Conservation (phyloP, 2,329 filamentous ascomycete species). For the Hirsutella minnesotensis region DNA sequence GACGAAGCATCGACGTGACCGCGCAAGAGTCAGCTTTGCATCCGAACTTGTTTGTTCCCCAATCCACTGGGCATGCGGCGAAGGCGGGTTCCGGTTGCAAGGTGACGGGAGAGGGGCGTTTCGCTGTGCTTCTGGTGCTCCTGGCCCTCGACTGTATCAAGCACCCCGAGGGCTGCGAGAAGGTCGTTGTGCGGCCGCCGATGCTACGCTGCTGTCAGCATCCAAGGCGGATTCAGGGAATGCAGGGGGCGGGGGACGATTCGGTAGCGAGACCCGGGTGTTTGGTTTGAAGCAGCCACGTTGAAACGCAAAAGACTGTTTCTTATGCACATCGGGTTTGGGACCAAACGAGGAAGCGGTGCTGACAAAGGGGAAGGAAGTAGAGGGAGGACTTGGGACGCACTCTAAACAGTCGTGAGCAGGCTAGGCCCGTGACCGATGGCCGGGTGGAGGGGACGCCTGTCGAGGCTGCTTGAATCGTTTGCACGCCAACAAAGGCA, state of each 20-base stretch:
- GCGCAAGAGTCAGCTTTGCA: slow-evolving; percentile 10
- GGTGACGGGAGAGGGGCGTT: slow-evolving; percentile 1
- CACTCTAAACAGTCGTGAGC: too few relatives aligned
- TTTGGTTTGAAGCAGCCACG: slow-evolving; percentile 19
- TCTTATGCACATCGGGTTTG: slow-evolving; percentile 4
- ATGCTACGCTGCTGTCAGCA: background rate
- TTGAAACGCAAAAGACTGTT: slow-evolving; percentile 15
- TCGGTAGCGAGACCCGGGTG: slow-evolving; percentile 9
- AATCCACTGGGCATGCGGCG: background rate
- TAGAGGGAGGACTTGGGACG: too few relatives aligned
- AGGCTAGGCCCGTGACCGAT: too few relatives aligned
- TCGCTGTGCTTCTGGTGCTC: background rate
- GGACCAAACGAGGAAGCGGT: background rate
- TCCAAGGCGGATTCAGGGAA: background rate
- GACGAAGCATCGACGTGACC: too few relatives aligned
- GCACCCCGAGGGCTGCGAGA: background rate
- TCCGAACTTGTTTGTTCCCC: slow-evolving; percentile 11
- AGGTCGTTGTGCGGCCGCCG: background rate
- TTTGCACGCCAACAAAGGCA: too few relatives aligned
- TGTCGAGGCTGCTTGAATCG: too few relatives aligned
- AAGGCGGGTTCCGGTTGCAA: slow-evolving; percentile 1
- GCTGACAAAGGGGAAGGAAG: background rate
- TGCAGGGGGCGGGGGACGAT: slow-evolving; percentile 3
- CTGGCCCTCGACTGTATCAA: background rate
- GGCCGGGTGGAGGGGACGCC: too few relatives aligned